These are phyloP conservation scores for Flaveria robusta DNA, from an alignment of 129 eudicot species.

Conservation along the genomic window DNA sequence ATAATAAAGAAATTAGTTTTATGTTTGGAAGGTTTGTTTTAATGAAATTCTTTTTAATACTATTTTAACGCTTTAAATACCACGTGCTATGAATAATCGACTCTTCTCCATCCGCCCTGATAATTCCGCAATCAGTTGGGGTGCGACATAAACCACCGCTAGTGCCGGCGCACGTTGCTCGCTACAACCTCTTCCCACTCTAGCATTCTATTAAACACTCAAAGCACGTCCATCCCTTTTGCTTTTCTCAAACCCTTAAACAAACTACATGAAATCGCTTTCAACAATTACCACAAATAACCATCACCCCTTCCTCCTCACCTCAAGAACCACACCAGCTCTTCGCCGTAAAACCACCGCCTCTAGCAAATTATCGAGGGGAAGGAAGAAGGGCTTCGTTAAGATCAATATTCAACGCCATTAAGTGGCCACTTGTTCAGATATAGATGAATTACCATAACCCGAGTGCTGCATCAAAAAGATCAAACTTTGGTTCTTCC, in stretches of 20 bases:
- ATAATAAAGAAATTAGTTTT: no score
- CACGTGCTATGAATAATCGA: no score
- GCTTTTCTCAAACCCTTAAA: conserved; percentile 35
- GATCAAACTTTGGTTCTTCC: background rate
- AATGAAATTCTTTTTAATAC: no score
- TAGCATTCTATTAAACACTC: conserved; percentile 40
- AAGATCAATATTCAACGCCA: conserved; percentile 33
- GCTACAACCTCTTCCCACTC: conserved; percentile 19
- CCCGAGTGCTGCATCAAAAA: conserved; percentile 13
- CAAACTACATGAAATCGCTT: conserved; percentile 43
- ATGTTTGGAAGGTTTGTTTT: no score
- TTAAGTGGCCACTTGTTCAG: conserved; percentile 39
- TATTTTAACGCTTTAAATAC: no score
- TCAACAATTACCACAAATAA: conserved; percentile 45
- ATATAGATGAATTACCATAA: conserved; percentile 25
- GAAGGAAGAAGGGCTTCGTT: conserved; percentile 46
- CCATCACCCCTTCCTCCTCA: conserved; percentile 34
- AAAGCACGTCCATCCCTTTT: conserved; percentile 44
- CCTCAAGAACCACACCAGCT: conserved; percentile 38
- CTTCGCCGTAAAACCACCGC: conserved; percentile 19
- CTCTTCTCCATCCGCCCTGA: no score
- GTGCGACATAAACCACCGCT: conserved; percentile 20
- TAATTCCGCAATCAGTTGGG: no score
- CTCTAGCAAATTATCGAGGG: conserved; percentile 42
- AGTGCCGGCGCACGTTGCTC: conserved; percentile 18